phyloP scores from a whole-genome alignment of 139 green algal species.

The Micractinium sp. region DNA sequence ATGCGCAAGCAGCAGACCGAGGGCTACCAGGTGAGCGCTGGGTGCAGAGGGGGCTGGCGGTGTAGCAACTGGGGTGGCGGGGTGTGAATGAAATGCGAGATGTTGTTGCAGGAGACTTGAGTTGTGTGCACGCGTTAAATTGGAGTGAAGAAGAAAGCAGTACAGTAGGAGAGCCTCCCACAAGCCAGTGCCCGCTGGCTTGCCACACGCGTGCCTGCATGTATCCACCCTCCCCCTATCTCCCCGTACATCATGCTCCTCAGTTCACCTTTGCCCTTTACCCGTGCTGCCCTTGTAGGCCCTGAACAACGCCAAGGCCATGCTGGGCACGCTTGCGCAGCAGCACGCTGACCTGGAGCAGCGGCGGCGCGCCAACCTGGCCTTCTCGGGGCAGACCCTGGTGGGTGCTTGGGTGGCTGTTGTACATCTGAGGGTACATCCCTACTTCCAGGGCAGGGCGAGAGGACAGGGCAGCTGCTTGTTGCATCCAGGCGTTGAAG shows the following conservation, averaged over 20 bases:
- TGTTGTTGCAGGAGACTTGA: no score
- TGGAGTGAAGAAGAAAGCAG: no score
- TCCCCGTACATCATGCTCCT: no score
- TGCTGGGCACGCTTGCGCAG: constrained; percentile 39
- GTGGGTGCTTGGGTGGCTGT: constrained; percentile 7
- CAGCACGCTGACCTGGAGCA: constrained; percentile 48
- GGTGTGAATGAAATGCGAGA: not conserved
- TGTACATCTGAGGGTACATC: no score
- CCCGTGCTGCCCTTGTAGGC: constrained; percentile 12
- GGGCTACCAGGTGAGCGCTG: constrained; percentile 6
- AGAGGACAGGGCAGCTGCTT: not conserved
- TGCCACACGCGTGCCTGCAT: no score
- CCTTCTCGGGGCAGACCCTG: constrained; percentile 58
- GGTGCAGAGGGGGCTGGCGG: not conserved
- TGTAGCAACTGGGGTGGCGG: no score
- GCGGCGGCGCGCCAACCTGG: constrained; percentile 47
- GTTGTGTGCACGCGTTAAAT: no score
- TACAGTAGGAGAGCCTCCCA: no score
- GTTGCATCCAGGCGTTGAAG: not conserved
- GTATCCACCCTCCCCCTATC: no score
- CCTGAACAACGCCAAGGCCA: constrained; percentile 20
- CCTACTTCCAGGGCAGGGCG: no score
- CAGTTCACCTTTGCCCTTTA: no score
- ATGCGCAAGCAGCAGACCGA: constrained; percentile 25
- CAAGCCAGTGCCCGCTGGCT: no score